A percentile compares a stretch with the other conserved stretches of the same genome.
phyloP scores from a whole-genome alignment of 2,329 filamentous ascomycete species.

The Ceratocystis alfenasii region DNA sequence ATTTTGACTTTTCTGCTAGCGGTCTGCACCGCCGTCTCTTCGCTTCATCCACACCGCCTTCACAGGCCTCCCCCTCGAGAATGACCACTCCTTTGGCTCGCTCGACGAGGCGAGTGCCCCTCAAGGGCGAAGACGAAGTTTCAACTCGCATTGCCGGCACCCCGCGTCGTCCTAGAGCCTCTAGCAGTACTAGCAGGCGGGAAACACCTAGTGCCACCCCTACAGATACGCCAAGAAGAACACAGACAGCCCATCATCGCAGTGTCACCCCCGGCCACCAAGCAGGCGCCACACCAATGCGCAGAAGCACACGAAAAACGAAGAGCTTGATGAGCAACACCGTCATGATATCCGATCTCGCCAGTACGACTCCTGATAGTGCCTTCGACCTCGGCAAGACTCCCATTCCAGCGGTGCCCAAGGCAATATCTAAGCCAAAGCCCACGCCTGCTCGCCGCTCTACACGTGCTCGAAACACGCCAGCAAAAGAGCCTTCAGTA shows the following conservation, averaged over 20 bases:
- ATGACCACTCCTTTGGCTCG: not conserved
- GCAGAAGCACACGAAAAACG: not conserved
- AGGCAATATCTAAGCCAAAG: constrained; percentile 9
- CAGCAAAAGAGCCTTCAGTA: not conserved
- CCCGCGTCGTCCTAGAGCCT: constrained; percentile 12
- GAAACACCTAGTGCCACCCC: not conserved
- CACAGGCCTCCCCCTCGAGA: not conserved
- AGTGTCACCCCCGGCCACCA: constrained; percentile 8
- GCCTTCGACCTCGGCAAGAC: constrained; percentile 14
- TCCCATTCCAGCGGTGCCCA: not conserved
- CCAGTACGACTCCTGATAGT: constrained; percentile 19
- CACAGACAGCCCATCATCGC: not conserved
- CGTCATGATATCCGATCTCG: constrained; percentile 20
- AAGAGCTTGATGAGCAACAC: constrained; percentile 1
- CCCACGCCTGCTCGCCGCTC: constrained; percentile 10
- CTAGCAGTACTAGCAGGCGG: not conserved
- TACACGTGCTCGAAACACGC: not conserved
- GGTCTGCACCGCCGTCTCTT: constrained; percentile 35
- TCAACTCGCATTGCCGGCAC: constrained; percentile 14
- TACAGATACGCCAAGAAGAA: not conserved
- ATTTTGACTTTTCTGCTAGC: constrained; percentile 28
- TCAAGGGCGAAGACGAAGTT: constrained; percentile 19
- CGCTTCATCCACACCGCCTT: constrained; percentile 30
- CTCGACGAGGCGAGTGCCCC: constrained; percentile 17
- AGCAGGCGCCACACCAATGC: not conserved